Percentiles rank a stretch among this genome's conserved stretches.
phyloP scores from a whole-genome alignment of 2,329 filamentous ascomycete species.

The Raffaelea albimanens region DNA sequence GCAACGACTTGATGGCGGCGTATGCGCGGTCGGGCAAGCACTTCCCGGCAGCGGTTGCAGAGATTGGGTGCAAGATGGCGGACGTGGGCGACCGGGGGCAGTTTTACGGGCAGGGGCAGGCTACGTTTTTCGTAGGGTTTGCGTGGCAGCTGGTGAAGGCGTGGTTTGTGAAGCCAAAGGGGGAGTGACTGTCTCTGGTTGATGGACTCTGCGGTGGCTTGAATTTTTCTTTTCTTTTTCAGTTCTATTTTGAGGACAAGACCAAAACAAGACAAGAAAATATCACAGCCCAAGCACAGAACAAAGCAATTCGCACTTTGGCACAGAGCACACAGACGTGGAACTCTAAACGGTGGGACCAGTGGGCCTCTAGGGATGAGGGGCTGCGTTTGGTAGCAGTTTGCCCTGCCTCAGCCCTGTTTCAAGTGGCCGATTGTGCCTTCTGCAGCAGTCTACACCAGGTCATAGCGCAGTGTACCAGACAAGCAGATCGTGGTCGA shows the following conservation, averaged over 20 bases:
- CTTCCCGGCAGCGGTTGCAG: constrained; percentile 33
- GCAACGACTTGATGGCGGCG: constrained; percentile 44
- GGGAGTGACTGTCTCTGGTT: no score
- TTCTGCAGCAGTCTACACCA: neutral
- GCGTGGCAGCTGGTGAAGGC: constrained; percentile 29
- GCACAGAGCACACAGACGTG: no score
- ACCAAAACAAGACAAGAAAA: no score
- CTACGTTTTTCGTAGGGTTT: constrained; percentile 21
- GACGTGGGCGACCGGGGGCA: constrained; percentile 40
- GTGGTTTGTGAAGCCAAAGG: constrained; percentile 15
- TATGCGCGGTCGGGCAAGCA: constrained; percentile 35
- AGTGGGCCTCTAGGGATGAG: no score
- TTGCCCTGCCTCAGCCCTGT: neutral
- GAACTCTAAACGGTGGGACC: no score
- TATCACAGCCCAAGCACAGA: no score
- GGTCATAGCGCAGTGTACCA: neutral
- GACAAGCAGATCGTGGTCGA: no score
- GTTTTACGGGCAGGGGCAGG: constrained; percentile 29
- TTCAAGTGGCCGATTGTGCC: neutral
- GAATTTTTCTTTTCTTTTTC: no score
- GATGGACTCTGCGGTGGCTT: no score
- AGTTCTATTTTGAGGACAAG: no score
- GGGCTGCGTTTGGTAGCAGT: no score
- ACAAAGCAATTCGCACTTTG: no score
- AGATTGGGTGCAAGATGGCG: constrained; percentile 31